Conservation (phyloP, 1,284 basidiomycete species). For the Malassezia japonica region DNA sequence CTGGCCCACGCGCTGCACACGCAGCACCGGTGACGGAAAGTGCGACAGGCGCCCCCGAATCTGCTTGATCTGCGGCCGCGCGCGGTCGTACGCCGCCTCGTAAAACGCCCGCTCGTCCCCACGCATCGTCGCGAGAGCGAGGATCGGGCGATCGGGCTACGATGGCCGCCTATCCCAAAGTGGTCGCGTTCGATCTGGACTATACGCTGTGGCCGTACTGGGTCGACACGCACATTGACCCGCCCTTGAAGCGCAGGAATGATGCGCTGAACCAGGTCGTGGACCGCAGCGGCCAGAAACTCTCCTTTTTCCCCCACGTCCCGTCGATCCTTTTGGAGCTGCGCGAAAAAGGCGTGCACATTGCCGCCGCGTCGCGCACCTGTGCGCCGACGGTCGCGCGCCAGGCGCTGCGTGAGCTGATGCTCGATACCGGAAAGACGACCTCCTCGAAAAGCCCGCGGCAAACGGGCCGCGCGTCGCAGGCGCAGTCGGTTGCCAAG, state of each 20-base stretch:
- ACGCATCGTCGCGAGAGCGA: conserved; percentile 8
- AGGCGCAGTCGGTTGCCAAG: conserved; percentile 12
- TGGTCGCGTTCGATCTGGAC: conserved; percentile 42
- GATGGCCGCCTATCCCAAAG: conserved; percentile 19
- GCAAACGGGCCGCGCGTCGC: not conserved
- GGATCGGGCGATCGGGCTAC: conserved; percentile 1
- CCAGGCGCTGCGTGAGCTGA: conserved; percentile 34
- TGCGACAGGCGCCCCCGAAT: conserved; percentile 32
- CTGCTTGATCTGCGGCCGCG: conserved; percentile 21
- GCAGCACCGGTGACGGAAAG: conserved; percentile 40
- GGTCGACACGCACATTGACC: conserved; percentile 41
- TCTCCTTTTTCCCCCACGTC: conserved; percentile 38
- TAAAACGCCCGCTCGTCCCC: conserved; percentile 23
- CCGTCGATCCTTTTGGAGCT: conserved; percentile 36
- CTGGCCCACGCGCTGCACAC: conserved; percentile 63
- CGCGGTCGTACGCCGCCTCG: conserved; percentile 25
- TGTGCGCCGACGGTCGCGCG: conserved; percentile 31
- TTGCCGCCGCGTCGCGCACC: conserved; percentile 38
- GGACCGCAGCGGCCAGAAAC: conserved; percentile 22
- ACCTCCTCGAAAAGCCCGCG: conserved; percentile 6
- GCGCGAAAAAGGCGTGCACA: conserved; percentile 15
- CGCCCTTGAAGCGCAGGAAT: conserved; percentile 26
- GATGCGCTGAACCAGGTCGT: conserved; percentile 30
- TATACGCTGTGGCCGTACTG: conserved; percentile 45
- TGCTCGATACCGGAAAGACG: conserved; percentile 19